These are phyloP conservation scores for Cystobasidium tubakii DNA, from an alignment of 768 basidiomycete species.

Conservation along the genomic window DNA sequence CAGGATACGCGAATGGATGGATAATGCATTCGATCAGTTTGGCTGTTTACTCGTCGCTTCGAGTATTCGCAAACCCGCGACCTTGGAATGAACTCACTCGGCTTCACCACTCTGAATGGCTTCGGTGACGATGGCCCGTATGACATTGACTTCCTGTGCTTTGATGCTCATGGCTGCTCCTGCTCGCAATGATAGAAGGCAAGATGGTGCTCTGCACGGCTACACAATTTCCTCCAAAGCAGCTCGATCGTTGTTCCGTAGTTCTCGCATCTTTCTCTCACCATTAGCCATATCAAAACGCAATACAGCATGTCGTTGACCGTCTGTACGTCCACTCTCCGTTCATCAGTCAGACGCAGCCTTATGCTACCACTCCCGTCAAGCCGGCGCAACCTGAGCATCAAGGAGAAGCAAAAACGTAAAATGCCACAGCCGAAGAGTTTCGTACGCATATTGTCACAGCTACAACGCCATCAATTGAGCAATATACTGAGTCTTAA, in stretches of 20 bases:
- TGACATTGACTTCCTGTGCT: not conserved
- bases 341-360: not conserved
- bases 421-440: slow-evolving; percentile 12
- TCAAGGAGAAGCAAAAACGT: slow-evolving; percentile 33
- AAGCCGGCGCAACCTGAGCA: slow-evolving; percentile 3
- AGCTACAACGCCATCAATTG: too few species aligned
- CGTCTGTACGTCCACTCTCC: not conserved
- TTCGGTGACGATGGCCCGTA: not conserved
- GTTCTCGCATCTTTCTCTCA: too few species aligned
- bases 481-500: not conserved
- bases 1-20: too few species aligned
- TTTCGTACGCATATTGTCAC: not conserved
- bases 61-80: not conserved
- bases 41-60: slow-evolving; percentile 22
- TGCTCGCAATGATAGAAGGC: not conserved
- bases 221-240: not conserved
- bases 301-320: not conserved
- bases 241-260: not conserved
- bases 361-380: not conserved
- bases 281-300: too few species aligned
- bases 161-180: slow-evolving; percentile 4
- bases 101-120: slow-evolving; percentile 15
- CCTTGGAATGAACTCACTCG: slow-evolving; percentile 2
- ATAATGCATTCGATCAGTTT: slow-evolving; percentile 9
- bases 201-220: not conserved